phyloP scores from a whole-genome alignment of 2,329 filamentous ascomycete genomes.

The Mollisiaceae sp. region DNA sequence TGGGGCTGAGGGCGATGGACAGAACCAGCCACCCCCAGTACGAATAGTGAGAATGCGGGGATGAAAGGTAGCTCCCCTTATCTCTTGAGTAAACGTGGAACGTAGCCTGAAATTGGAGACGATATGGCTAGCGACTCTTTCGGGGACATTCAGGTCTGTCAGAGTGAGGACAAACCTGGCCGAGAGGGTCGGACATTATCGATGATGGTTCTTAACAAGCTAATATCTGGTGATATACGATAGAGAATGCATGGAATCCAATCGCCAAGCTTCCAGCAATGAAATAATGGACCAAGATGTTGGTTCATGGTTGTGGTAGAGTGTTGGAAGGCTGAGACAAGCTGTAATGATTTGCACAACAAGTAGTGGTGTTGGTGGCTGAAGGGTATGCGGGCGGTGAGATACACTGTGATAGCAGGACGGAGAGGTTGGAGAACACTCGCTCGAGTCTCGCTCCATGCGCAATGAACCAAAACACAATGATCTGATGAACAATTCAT shows the following conservation, averaged over 20 bases:
- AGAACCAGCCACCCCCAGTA: background rate
- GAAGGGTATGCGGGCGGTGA: background rate
- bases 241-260: background rate
- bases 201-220: no score
- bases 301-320: background rate
- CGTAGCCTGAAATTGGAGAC: background rate
- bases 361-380: no score
- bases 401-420: background rate
- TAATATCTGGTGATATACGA: no score
- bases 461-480: slow-evolving; percentile 1
- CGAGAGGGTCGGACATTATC: no score
- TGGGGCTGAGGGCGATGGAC: background rate
- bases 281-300: background rate
- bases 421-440: background rate
- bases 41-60: background rate
- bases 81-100: background rate
- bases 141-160: no score
- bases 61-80: background rate
- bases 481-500: slow-evolving; percentile 9
- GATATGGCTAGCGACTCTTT: no score
- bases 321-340: background rate
- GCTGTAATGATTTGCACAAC: background rate
- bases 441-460: background rate
- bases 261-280: background rate
- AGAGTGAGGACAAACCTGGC: no score